Evolutionary conservation across 2,329 filamentous ascomycete genomes (phyloP).

Genomic region (Trichoderma sp.): DNA sequence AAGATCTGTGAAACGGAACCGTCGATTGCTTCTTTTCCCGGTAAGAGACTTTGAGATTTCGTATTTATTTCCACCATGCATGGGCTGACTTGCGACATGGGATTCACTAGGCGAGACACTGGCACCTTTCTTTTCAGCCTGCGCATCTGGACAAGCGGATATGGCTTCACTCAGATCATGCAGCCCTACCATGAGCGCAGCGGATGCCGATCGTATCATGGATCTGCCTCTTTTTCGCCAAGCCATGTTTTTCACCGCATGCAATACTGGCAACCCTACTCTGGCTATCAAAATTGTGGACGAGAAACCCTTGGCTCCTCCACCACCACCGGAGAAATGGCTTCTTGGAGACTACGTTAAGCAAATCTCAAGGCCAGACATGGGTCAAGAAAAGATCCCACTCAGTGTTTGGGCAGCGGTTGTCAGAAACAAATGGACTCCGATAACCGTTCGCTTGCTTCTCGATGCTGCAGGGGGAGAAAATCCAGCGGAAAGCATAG

Average conservation of each 20-base stretch:
- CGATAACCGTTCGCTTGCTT: not conserved
- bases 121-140: not conserved
- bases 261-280: not conserved
- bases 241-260: not conserved
- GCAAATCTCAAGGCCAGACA: not conserved
- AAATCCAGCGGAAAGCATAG: not conserved
- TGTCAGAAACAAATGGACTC: not conserved
- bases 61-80: not conserved
- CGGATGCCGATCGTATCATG: not conserved
- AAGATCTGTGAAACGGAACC: not conserved
- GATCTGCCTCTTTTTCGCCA: not conserved
- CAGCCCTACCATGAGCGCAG: not conserved
- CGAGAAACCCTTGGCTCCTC: not conserved
- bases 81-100: not conserved
- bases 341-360: not conserved
- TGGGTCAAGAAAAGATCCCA: not conserved
- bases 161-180: not conserved
- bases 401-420: not conserved
- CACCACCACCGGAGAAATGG: not conserved
- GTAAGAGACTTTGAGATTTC: not conserved
- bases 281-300: not conserved
- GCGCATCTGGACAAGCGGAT: not conserved
- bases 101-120: not conserved
- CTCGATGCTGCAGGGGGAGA: not conserved
- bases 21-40: not conserved